These are phyloP conservation scores for Miscanthus sacchariflorus DNA, from an alignment of 202 grass and related monocot genomes.

Conservation along the genomic window DNA sequence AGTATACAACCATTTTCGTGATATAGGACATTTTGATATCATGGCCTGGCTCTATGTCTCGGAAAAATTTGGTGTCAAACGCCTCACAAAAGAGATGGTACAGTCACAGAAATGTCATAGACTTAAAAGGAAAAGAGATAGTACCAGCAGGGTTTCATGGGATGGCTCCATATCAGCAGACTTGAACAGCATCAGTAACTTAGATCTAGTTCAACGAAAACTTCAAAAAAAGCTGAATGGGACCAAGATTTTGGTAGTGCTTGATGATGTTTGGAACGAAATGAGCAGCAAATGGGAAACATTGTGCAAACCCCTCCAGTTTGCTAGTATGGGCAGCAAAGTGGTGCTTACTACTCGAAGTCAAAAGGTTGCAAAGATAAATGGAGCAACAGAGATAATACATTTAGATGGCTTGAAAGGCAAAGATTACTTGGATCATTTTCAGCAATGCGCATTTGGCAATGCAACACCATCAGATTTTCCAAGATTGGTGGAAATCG, in stretches of 20 bases:
- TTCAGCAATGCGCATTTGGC: slow-evolving; percentile 45
- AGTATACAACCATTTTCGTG: slow-evolving; percentile 32
- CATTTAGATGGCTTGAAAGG: slow-evolving; percentile 54
- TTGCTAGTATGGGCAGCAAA: slow-evolving; percentile 45
- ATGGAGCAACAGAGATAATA: slow-evolving; percentile 29
- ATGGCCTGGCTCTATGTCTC: slow-evolving; percentile 55
- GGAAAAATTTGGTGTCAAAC: slow-evolving; percentile 32
- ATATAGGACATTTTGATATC: slow-evolving; percentile 21
- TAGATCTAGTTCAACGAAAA: slow-evolving; percentile 48
- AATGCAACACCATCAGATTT: slow-evolving; percentile 30
- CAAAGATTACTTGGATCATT: slow-evolving; percentile 42
- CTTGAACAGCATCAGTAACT: slow-evolving; percentile 25
- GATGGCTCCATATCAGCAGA: slow-evolving; percentile 9
- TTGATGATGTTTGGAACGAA: slow-evolving; percentile 71
- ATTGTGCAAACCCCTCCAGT: slow-evolving; percentile 44
- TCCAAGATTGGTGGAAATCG: slow-evolving; percentile 32
- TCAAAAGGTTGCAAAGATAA: slow-evolving; percentile 39
- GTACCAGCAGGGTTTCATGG: slow-evolving; percentile 11
- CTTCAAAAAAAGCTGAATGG: slow-evolving; percentile 31
- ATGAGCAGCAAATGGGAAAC: slow-evolving; percentile 43
- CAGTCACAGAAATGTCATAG: background rate
- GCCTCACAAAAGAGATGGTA: slow-evolving; percentile 53
- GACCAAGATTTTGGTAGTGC: slow-evolving; percentile 48
- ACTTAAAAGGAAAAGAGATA: background rate
- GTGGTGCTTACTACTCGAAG: slow-evolving; percentile 53